Evolutionary conservation across 192 early-diverging fungal genomes (phyloP).

Genomic region (Podila horticola): DNA sequence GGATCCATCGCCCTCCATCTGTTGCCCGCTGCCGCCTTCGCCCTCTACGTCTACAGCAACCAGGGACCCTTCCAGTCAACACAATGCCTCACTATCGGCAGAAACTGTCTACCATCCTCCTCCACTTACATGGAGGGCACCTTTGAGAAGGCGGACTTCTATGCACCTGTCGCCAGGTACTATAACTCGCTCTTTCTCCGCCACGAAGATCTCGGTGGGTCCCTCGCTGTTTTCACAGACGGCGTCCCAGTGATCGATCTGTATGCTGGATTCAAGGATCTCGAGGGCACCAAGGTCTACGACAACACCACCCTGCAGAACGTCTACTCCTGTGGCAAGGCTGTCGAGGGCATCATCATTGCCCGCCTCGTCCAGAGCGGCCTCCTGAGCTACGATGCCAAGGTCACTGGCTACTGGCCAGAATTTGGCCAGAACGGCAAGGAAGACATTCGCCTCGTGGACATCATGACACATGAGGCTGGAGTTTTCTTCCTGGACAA

Average conservation of each 20-base stretch:
- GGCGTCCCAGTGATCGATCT: slow-evolving; percentile 69
- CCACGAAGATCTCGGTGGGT: slow-evolving; percentile 65
- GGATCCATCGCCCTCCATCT: slow-evolving; percentile 4
- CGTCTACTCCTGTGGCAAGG: slow-evolving; percentile 73
- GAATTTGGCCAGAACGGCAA: slow-evolving; percentile 80
- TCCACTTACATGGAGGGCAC: slow-evolving; percentile 11
- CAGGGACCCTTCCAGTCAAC: slow-evolving; percentile 32
- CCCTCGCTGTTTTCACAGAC: slow-evolving; percentile 55
- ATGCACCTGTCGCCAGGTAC: slow-evolving; percentile 12
- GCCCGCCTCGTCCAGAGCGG: slow-evolving; percentile 68
- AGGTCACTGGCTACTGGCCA: slow-evolving; percentile 73
- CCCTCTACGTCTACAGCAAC: slow-evolving; percentile 16
- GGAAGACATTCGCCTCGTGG: slow-evolving; percentile 69
- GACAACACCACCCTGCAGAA: slow-evolving; percentile 67
- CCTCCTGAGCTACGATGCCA: slow-evolving; percentile 58
- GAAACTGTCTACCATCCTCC: slow-evolving; percentile 6
- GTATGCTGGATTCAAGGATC: slow-evolving; percentile 67
- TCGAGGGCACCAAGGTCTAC: slow-evolving; percentile 50
- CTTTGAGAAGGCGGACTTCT: slow-evolving; percentile 7
- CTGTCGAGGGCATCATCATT: slow-evolving; percentile 68
- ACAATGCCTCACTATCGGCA: slow-evolving; percentile 16
- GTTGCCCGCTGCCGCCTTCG: slow-evolving; percentile 22
- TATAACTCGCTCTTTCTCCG: slow-evolving; percentile 14
- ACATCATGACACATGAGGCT: slow-evolving; percentile 70
- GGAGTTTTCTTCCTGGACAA: slow-evolving; percentile 72